Conservation (phyloP, 345 rosid species). For the Aethionema arabicum region DNA sequence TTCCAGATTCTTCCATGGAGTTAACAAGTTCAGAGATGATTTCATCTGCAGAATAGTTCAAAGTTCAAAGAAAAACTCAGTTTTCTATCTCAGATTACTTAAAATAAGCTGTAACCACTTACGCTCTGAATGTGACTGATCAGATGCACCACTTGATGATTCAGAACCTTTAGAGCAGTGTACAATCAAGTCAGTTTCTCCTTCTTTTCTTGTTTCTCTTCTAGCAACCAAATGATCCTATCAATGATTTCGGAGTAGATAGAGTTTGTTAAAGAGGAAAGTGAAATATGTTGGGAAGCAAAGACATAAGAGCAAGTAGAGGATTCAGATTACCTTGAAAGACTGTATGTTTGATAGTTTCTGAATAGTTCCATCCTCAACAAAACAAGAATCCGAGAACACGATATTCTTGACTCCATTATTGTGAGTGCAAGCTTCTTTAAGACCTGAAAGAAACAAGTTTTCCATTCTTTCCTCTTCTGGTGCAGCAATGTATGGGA, state of each 20-base stretch:
- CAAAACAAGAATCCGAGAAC: slow-evolving; percentile 66
- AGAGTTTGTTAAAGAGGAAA: too few species aligned
- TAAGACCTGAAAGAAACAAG: slow-evolving; percentile 64
- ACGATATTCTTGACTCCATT: slow-evolving; percentile 55
- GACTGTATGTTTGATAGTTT: slow-evolving; percentile 61
- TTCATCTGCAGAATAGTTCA: slow-evolving; percentile 45
- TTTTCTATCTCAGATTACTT: background rate
- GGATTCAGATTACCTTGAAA: slow-evolving; percentile 48
- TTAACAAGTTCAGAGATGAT: slow-evolving; percentile 52
- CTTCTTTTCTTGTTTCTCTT: slow-evolving; percentile 51
- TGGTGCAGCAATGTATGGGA: slow-evolving; percentile 76
- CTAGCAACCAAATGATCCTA: slow-evolving; percentile 43
- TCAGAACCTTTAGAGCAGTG: slow-evolving; percentile 54
- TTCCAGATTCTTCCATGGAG: slow-evolving; percentile 59
- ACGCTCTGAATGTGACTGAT: slow-evolving; percentile 53
- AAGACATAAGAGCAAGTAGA: slow-evolving; percentile 4
- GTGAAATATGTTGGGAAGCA: too few species aligned
- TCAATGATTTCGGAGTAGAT: too few species aligned
- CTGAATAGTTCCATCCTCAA: slow-evolving; percentile 58
- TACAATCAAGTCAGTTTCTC: slow-evolving; percentile 61
- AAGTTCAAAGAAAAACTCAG: slow-evolving; percentile 12
- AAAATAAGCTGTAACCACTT: slow-evolving; percentile 29
- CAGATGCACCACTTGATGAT: slow-evolving; percentile 40
- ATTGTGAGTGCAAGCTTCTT: slow-evolving; percentile 58
- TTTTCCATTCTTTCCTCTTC: slow-evolving; percentile 73